These are phyloP conservation scores for Saccharomyces hybrid DNA, from an alignment of 1,139 yeast species.

Conservation along the genomic window DNA sequence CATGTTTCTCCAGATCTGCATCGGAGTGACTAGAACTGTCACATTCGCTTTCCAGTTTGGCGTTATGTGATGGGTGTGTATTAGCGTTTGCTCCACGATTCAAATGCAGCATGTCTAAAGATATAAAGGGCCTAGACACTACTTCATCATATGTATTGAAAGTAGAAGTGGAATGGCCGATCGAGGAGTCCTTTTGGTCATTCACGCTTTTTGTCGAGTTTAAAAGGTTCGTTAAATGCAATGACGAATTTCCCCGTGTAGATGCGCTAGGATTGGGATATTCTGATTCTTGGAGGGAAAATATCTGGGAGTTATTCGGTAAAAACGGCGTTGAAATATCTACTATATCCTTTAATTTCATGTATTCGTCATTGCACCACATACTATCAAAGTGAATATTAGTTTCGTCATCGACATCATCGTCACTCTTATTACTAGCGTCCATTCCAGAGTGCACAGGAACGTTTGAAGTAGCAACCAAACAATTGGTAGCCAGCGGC, in stretches of 20 bases:
- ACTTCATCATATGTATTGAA: conserved; percentile 1
- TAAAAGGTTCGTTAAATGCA: not conserved
- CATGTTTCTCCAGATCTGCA: conserved; percentile 3
- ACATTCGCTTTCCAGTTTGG: not conserved
- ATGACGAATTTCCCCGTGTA: not conserved
- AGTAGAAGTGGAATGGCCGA: not conserved
- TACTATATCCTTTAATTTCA: conserved; percentile 48
- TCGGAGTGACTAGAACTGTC: not conserved
- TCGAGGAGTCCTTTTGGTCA: not conserved
- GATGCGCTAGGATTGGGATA: not conserved
- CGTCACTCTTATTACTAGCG: not conserved
- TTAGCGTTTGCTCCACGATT: not conserved
- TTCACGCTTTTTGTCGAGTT: not conserved
- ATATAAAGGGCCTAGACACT: conserved; percentile 19
- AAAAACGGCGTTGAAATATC: not conserved
- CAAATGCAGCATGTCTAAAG: conserved; percentile 13
- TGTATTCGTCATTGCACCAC: conserved; percentile 46
- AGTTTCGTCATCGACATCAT: not conserved
- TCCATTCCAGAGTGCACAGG: not conserved
- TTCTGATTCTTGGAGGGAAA: not conserved
- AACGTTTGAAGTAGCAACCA: not conserved
- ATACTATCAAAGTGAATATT: conserved; percentile 18
- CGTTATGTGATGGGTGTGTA: not conserved
- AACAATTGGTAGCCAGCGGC: not conserved
- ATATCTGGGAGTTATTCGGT: not conserved